Evolutionary conservation across 768 basidiomycete genomes (phyloP).

Genomic region (Xerocomellus dryophilus): DNA sequence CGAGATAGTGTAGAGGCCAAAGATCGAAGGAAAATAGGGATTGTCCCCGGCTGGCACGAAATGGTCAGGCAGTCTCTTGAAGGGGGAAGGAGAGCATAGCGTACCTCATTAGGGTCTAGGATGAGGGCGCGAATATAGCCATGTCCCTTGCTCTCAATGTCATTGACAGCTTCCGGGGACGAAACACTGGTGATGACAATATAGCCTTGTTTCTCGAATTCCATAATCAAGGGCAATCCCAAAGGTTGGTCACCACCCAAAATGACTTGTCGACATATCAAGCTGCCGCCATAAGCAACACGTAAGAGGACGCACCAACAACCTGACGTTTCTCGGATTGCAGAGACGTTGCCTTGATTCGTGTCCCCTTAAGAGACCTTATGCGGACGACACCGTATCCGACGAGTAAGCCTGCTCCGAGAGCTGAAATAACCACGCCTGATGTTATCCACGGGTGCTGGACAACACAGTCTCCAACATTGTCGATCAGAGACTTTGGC

Average conservation of each 20-base stretch:
- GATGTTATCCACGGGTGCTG: constrained; percentile 62
- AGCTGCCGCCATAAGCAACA: not conserved
- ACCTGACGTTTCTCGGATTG: constrained; percentile 45
- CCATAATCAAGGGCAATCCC: constrained; percentile 67
- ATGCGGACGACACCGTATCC: constrained; percentile 44
- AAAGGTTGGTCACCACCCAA: constrained; percentile 77
- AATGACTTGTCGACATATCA: constrained; percentile 48
- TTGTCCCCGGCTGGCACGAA: constrained; percentile 56
- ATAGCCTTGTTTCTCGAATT: constrained; percentile 75
- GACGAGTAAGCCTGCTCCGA: constrained; percentile 60
- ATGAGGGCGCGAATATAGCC: constrained; percentile 82
- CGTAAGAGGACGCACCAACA: constrained; percentile 33
- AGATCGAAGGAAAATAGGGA: constrained; percentile 77
- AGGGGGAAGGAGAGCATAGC: constrained; percentile 10
- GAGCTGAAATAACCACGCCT: constrained; percentile 51
- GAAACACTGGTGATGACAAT: constrained; percentile 81
- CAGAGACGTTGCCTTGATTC: constrained; percentile 25
- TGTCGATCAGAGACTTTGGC: constrained; percentile 44
- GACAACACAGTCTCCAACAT: constrained; percentile 49
- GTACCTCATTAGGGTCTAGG: constrained; percentile 74
- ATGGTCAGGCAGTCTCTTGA: constrained; percentile 3
- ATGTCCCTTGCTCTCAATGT: constrained; percentile 60
- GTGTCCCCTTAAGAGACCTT: constrained; percentile 23
- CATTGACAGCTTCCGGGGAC: constrained; percentile 59
- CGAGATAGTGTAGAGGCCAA: constrained; percentile 76